A percentile compares a stretch with the other conserved stretches of the same genome.
These are phyloP conservation scores for Daucus carota DNA, from an alignment of 129 eudicot genomes.

Conservation along the genomic window DH1_v3.0 NC_030383.2:57095501-57096000, in stretches of 20 bases:
- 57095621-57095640: constrained; percentile 92
- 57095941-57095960: constrained; percentile 97
- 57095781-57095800: constrained; percentile 76
- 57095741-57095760: not conserved
- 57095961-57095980: constrained; percentile 89
- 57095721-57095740: not conserved
- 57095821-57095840: constrained; percentile 87
- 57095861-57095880: not conserved
- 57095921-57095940: constrained; percentile 76
- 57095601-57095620: constrained; percentile 95
- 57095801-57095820: constrained; percentile 77
- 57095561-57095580: not conserved
- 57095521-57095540: not conserved
- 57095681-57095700: constrained; percentile 9
- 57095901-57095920: not conserved
- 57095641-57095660: constrained; percentile 79
- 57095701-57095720: not conserved
- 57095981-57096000: constrained; percentile 89
- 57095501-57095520: not conserved
- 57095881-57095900: not conserved
- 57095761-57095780: constrained; percentile 96
- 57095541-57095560: not conserved
- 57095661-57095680: constrained; percentile 38
- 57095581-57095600: not conserved
- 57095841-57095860: constrained; percentile 30